phyloP scores from a whole-genome alignment of 2,329 filamentous ascomycete species.

The Colletotrichum sojae region DNA sequence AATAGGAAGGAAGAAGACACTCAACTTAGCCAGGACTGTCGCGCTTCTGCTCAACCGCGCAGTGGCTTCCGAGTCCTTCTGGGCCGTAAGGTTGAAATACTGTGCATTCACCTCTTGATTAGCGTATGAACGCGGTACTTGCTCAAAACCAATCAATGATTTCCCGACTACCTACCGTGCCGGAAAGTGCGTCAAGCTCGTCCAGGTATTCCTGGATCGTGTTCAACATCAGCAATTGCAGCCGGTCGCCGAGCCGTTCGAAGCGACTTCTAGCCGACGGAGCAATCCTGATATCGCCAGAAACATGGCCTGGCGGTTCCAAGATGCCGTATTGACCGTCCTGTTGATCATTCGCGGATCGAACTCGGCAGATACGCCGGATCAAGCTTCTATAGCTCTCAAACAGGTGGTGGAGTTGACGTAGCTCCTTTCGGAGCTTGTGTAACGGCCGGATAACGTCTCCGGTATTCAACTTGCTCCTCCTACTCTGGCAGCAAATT shows the following conservation, averaged over 20 bases:
- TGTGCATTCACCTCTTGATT: constrained; percentile 49
- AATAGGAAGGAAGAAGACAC: constrained; percentile 82
- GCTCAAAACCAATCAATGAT: neutral
- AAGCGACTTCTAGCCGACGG: constrained; percentile 69
- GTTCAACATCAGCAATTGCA: constrained; percentile 72
- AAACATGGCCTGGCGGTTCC: neutral
- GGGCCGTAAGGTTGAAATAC: constrained; percentile 84
- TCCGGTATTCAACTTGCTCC: constrained; percentile 55
- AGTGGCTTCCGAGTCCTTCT: constrained; percentile 81
- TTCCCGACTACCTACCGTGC: constrained; percentile 66
- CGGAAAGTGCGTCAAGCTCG: constrained; percentile 79
- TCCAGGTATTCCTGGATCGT: constrained; percentile 75
- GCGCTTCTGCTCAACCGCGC: constrained; percentile 80
- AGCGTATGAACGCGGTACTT: neutral
- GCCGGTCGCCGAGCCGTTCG: constrained; percentile 69
- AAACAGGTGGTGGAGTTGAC: constrained; percentile 73
- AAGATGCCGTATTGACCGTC: constrained; percentile 1
- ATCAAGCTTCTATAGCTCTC: constrained; percentile 73
- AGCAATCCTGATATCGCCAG: constrained; percentile 51
- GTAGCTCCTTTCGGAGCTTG: constrained; percentile 72
- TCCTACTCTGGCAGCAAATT: constrained; percentile 36
- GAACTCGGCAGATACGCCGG: constrained; percentile 67
- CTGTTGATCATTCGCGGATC: constrained; percentile 43
- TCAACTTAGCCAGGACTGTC: constrained; percentile 80
- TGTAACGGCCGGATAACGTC: constrained; percentile 72